Evolutionary conservation across 2,329 filamentous ascomycete genomes (phyloP).

Genomic region (Fusarium liriodendri): DNA sequence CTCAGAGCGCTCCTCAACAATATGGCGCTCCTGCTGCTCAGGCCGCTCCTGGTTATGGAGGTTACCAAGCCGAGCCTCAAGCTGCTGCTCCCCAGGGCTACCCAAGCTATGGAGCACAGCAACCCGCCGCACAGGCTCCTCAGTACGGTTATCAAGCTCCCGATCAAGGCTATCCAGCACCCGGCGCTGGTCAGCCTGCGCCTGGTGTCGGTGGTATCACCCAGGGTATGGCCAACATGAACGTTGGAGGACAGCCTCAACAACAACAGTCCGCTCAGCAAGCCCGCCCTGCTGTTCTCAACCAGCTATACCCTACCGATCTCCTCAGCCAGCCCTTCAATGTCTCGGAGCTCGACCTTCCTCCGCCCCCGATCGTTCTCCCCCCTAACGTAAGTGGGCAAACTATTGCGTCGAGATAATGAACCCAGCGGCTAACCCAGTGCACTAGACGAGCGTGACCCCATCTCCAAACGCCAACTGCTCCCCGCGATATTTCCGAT

Average conservation of each 20-base stretch:
- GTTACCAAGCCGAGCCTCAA: conserved; percentile 65
- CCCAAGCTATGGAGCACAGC: conserved; percentile 58
- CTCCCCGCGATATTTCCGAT: conserved; percentile 92
- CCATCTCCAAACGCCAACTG: conserved; percentile 93
- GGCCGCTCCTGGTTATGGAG: conserved; percentile 65
- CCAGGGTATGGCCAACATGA: conserved; percentile 87
- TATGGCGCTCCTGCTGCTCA: conserved; percentile 60
- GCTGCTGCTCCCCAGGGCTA: conserved; percentile 53
- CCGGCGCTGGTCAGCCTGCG: conserved; percentile 50
- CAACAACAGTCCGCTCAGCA: conserved; percentile 56
- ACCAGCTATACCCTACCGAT: conserved; percentile 93
- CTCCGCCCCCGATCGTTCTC: conserved; percentile 89
- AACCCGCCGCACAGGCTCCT: conserved; percentile 51
- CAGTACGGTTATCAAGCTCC: conserved; percentile 75
- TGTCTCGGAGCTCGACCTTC: conserved; percentile 89
- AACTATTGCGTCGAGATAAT: neutral
- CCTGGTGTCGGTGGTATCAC: conserved; percentile 75
- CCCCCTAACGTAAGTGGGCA: conserved; percentile 83
- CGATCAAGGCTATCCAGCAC: conserved; percentile 72
- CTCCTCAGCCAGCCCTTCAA: conserved; percentile 94
- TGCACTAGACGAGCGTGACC: conserved; percentile 81
- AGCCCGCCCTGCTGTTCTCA: conserved; percentile 67
- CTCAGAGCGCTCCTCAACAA: conserved; percentile 51
- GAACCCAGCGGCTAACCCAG: conserved; percentile 51
- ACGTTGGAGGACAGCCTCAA: conserved; percentile 67